These are phyloP conservation scores for Pseudogymnoascus sp. DNA, from an alignment of 2,329 filamentous ascomycete genomes.

Conservation along the genomic window DNA sequence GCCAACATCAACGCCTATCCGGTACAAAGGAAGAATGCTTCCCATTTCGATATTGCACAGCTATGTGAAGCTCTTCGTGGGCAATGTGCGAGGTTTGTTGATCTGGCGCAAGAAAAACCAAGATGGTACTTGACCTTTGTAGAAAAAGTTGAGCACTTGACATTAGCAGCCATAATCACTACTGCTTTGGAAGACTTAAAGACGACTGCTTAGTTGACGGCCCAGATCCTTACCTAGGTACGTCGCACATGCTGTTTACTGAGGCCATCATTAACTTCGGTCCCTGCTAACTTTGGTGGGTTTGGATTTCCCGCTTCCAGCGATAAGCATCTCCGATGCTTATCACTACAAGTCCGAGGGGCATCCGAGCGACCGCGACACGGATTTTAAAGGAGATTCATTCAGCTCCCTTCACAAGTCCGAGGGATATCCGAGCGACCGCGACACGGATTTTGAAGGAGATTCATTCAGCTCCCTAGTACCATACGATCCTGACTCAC, in stretches of 20 bases:
- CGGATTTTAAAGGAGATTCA: too few species aligned
- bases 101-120: neutral
- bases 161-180: neutral
- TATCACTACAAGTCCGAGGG: neutral
- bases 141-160: neutral
- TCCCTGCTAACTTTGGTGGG: neutral
- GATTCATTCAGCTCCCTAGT: neutral
- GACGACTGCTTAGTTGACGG: neutral
- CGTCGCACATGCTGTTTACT: neutral
- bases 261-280: neutral
- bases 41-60: constrained; percentile 21
- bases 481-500: neutral
- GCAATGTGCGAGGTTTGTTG: neutral
- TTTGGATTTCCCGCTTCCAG: neutral
- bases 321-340: neutral
- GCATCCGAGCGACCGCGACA: neutral
- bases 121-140: neutral
- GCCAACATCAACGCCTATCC: constrained; percentile 37
- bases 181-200: neutral
- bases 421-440: neutral
- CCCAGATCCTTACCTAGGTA: neutral
- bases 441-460: neutral
- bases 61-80: neutral
- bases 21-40: constrained; percentile 29
- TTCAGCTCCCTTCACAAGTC: too few species aligned